Percentiles rank a stretch among this genome's conserved stretches.
These are phyloP conservation scores for Trichoderma cornu-damae DNA, from an alignment of 2,329 filamentous ascomycete species.

Conservation along the genomic window DNA sequence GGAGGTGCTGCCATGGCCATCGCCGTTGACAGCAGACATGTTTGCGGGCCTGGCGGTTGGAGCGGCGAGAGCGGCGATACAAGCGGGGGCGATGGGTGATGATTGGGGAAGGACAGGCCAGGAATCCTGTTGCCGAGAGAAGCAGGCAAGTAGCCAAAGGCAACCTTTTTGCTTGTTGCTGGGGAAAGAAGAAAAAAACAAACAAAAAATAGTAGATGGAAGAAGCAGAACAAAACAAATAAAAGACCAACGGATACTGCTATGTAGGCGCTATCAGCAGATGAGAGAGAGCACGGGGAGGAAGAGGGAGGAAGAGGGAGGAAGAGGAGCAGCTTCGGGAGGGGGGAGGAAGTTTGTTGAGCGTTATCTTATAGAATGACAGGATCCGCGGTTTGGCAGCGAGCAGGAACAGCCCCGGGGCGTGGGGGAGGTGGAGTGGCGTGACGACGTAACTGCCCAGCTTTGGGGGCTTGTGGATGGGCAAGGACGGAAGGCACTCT, in stretches of 20 bases:
- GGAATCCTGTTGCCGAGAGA: background rate
- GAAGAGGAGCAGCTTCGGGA: background rate
- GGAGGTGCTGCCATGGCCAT: slow-evolving; percentile 25
- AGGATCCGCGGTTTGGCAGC: background rate
- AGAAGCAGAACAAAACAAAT: background rate
- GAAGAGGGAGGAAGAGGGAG: background rate
- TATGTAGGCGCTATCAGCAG: background rate
- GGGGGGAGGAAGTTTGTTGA: background rate
- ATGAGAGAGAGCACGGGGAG: background rate
- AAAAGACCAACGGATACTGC: too few relatives aligned
- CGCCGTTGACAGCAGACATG: slow-evolving; percentile 25
- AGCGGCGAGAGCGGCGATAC: background rate
- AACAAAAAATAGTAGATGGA: background rate
- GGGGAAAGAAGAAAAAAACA: background rate
- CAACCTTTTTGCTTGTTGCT: background rate
- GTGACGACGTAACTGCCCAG: background rate
- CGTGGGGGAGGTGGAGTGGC: background rate
- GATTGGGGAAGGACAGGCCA: background rate
- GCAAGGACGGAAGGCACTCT: background rate
- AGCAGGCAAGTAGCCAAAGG: background rate
- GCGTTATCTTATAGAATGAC: slow-evolving; percentile 7
- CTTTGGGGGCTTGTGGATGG: background rate
- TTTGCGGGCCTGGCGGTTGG: slow-evolving; percentile 1
- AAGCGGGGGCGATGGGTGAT: background rate
- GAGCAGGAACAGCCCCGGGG: background rate